Base-by-base conservation (phyloP, 179 eudicot species). In the Heliamphora pulchella region DNA sequence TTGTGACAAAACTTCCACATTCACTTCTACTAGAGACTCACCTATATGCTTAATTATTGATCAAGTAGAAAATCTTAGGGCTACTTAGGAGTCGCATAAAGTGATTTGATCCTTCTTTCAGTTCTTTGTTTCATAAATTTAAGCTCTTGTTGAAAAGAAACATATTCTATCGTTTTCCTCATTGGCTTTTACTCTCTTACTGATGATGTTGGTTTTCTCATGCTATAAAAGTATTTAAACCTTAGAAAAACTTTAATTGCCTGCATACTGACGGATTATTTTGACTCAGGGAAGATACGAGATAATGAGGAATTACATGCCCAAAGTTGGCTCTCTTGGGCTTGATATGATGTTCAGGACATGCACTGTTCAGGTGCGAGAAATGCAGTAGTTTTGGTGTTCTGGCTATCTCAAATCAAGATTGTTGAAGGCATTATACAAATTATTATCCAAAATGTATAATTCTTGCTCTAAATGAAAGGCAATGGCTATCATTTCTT, bases 291-390 rank as follows among this genome's bases (percentile, higher is more conserved):
- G 97, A 89, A 89, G 98, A 88, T 96, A 94, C 66, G 92, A 92
- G 83, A 94, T 96, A 58, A 91, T 94, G 96, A 92, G 89, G 82
- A 94, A 94, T 86, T 92, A 94, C 89, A 92, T 94, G 97, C 98
- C 99, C 58, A 94, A 96, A 87, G 99, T 96, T 87, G 99, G 97
- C 62, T 70, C 94, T 65, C 94, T 92, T 85, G 98, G 96, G 83
- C 94, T 94, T 80, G 99, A 94, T 86, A 92, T 94, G 98, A 94
- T 96, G 98, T 96, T 92, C 83, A 88, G 97, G 83, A 94, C 99
- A 84, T 96, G 98, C 84, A 92, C 99, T 54, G 97, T 96, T 51
- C 98, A 96, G 98, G 99, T 92, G 80, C 57, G 87, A 61, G 71
- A 53, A 69, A 46, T 70, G 46, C 75, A 4, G 48, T 46, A 64